Conservation (phyloP, 2,329 filamentous ascomycete genomes). For the Verticillium isaacii region DNA sequence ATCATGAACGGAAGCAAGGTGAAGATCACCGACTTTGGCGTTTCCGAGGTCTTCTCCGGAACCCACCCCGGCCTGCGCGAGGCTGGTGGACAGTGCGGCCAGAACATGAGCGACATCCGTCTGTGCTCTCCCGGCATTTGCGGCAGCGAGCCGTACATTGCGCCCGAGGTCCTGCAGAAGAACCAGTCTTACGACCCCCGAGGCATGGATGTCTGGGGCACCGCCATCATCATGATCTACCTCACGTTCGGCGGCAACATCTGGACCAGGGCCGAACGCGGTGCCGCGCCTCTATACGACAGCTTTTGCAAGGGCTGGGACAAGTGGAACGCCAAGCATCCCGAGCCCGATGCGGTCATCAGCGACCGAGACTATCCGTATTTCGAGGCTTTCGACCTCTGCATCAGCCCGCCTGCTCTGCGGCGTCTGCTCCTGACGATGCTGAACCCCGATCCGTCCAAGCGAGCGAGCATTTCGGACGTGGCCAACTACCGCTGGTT, state of each 20-base stretch:
- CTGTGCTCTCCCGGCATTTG: slow-evolving; percentile 76
- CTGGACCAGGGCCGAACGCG: slow-evolving; percentile 64
- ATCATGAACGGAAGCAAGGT: slow-evolving; percentile 74
- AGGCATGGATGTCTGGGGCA: slow-evolving; percentile 80
- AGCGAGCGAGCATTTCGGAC: slow-evolving; percentile 65
- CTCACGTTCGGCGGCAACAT: slow-evolving; percentile 68
- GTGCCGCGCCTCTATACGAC: slow-evolving; percentile 55
- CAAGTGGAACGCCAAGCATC: slow-evolving; percentile 56
- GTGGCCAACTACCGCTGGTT: slow-evolving; percentile 69
- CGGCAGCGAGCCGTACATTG: slow-evolving; percentile 81
- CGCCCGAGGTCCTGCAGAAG: slow-evolving; percentile 76
- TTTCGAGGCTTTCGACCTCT: slow-evolving; percentile 59
- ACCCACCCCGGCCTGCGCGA: slow-evolving; percentile 74
- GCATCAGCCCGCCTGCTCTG: slow-evolving; percentile 61
- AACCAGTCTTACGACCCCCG: slow-evolving; percentile 65
- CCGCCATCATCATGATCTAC: slow-evolving; percentile 76
- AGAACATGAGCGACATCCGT: slow-evolving; percentile 65
- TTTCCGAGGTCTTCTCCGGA: slow-evolving; percentile 80
- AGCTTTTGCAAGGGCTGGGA: slow-evolving; percentile 64
- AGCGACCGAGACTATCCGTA: slow-evolving; percentile 61
- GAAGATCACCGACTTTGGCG: slow-evolving; percentile 90
- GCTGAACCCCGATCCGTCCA: slow-evolving; percentile 72
- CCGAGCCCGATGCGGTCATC: slow-evolving; percentile 28
- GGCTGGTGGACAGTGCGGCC: slow-evolving; percentile 68
- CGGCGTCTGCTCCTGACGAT: slow-evolving; percentile 72